Percentiles rank a stretch among this genome's conserved stretches.
phyloP scores from a whole-genome alignment of 352 stramenopile species.

The Phytophthora cryptogea region DNA sequence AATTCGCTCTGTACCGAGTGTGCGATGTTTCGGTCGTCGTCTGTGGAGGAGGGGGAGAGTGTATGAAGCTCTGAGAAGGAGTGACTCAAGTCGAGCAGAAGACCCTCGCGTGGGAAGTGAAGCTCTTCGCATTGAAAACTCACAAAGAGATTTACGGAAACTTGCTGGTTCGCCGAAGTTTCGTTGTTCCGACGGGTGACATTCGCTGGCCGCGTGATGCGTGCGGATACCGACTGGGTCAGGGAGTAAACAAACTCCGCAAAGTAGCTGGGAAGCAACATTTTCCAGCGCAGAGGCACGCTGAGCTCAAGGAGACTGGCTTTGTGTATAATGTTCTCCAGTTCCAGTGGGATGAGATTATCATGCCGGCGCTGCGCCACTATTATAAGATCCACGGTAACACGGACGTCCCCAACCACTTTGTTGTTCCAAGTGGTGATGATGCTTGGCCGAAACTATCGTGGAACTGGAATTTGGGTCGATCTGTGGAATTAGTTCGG shows the following conservation, averaged over 20 bases:
- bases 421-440: neutral
- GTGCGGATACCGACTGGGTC: no score
- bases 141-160: no score
- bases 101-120: no score
- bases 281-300: neutral
- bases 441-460: neutral
- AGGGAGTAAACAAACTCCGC: neutral
- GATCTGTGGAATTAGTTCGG: neutral
- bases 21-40: no score
- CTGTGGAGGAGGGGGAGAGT: no score
- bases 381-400: neutral
- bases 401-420: neutral
- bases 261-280: neutral
- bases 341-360: neutral
- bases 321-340: neutral
- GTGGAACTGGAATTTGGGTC: neutral
- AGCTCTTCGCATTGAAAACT: no score
- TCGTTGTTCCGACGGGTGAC: no score
- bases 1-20: no score
- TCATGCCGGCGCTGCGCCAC: neutral
- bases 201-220: no score
- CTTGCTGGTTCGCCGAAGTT: no score
- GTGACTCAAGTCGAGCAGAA: no score
- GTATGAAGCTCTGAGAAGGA: no score
- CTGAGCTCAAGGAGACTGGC: neutral